Base-by-base conservation (phyloP, 306 rosid genomes). In the Corylus heterophylla region DNA sequence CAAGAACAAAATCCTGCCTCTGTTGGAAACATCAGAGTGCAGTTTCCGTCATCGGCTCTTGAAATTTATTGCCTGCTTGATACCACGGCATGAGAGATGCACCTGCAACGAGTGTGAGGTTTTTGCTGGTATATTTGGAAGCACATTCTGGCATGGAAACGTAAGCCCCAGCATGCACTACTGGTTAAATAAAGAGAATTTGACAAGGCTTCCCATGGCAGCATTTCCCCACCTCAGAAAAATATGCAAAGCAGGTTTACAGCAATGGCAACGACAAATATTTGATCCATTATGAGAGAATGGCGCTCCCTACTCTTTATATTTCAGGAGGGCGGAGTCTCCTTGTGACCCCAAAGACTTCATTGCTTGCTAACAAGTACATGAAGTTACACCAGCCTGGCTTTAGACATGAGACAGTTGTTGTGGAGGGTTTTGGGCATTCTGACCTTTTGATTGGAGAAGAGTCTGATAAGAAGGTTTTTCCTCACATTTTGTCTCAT, bases 391-490 rank as follows among this genome's bases (percentile, higher is more conserved):
- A 79, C 78, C 86, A 79, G 20, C 83, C 83, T 20, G 66, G 76
- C 3, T 83, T 79, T 42, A 54, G 78, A 22, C 81, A 63, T 56
- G 78, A 79, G 75, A 75, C 81, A 54, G 81, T 83, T 13, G 87
- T 75, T 52, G 86, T 79, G 66, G 81, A 83, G 39, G 81, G 86
- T 25, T 83, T 79, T n/a, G 86, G 83, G 50, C 86, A 83, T 79
- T 83, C 83, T 1, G 87, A 79, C 73, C 42, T 83, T 18, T 63
- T 83, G 81, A 83, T 83, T n/a, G 87, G 87, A 62, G 87, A 83
- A 50, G 76, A 79, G 54, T 79, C 87, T 51, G 6, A 31, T 47
- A 75, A 83, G 68, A 45, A 79, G 51, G 83, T 83, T 47, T 79
- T 83, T 74, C 81, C 83, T 39, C 83, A 76, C 67, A 83, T 83